Base-by-base conservation (phyloP, 2,329 filamentous ascomycete genomes). In the Phaeosphaeriaceae sp. region DNA sequence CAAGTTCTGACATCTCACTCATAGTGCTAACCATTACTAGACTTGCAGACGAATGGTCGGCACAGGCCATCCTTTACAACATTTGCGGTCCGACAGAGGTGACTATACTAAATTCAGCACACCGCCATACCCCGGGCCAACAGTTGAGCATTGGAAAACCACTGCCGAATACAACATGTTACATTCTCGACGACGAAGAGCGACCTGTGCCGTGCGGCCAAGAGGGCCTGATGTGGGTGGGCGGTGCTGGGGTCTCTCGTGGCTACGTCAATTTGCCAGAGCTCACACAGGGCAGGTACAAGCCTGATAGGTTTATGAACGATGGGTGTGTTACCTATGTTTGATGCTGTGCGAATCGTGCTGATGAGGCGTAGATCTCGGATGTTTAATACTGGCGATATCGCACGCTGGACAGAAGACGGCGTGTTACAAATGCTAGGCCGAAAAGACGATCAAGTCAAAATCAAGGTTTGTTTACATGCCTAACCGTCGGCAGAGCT, bases 321-420 rank as follows among this genome's bases (percentile, higher is more conserved):
- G 79, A 86, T 58, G 84, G 84, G 83, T 85, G 74, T 53, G 71
- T 60, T 3, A 19, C 1, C 19, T 19, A 4, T 44, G 5, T 1
- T 10, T 9, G 2, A 4, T 24, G 36, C 31, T 33, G 9, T 15
- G 11, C 1, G 7, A 6, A 2, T 21, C 21, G 20, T 6, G 17
- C 56, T 64, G 3, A 65, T 2, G 13, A 7, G 1, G 17, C 5
- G 2, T 24, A 75, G 72, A 2, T 73, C 70, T 2, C 77, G 76
- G 62, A 87, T 88, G 82, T 88, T 86, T 73, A 85, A 86, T 65
- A 88, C 86, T 1, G 86, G 86, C 7, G 86, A 88, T 62, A 78
- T 88, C 21, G 85, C 83, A 19, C 78, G 79, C 13, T 88, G 85
- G 85, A 78, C 79, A 40, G 68, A 77, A 1, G 81, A 86, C 63